phyloP scores from a whole-genome alignment of 2,329 filamentous ascomycete genomes.

The Diplodia intermedia region DNA sequence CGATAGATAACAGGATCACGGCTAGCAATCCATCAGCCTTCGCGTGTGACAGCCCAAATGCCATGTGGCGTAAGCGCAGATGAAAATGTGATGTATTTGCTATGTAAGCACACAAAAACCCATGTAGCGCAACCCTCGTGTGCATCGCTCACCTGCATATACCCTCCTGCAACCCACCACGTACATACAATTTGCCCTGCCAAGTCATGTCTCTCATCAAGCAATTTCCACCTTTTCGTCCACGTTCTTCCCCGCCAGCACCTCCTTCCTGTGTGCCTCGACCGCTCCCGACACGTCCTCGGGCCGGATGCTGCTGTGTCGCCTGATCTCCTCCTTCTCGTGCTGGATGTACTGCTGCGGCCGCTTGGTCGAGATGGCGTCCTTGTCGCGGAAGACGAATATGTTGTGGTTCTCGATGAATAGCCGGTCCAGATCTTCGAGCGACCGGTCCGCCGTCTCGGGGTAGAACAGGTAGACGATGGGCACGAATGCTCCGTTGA shows the following conservation, averaged over 20 bases:
- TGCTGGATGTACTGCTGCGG: constrained; percentile 58
- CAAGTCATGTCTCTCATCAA: not conserved
- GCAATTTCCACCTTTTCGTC: constrained; percentile 19
- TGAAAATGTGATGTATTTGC: too few relatives aligned
- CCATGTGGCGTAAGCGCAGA: too few relatives aligned
- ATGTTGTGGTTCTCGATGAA: constrained; percentile 44
- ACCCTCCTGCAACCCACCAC: too few relatives aligned
- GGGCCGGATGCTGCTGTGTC: constrained; percentile 34
- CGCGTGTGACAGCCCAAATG: not conserved
- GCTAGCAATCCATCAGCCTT: constrained; percentile 15
- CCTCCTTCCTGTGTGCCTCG: constrained; percentile 20
- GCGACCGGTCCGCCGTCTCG: constrained; percentile 41
- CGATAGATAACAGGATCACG: constrained; percentile 14
- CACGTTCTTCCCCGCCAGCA: not conserved
- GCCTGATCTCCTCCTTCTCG: constrained; percentile 47
- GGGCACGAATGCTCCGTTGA: constrained; percentile 58
- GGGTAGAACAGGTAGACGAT: constrained; percentile 48
- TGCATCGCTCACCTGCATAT: not conserved
- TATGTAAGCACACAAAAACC: not conserved
- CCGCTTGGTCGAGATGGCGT: constrained; percentile 55
- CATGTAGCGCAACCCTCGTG: not conserved
- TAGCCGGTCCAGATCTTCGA: constrained; percentile 44
- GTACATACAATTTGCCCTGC: too few relatives aligned
- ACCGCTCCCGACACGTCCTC: constrained; percentile 34
- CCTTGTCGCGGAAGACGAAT: constrained; percentile 57